These are phyloP conservation scores for Wickerhamomyces queroliae DNA, from an alignment of 805 yeast genomes.

Conservation along the genomic window DNA sequence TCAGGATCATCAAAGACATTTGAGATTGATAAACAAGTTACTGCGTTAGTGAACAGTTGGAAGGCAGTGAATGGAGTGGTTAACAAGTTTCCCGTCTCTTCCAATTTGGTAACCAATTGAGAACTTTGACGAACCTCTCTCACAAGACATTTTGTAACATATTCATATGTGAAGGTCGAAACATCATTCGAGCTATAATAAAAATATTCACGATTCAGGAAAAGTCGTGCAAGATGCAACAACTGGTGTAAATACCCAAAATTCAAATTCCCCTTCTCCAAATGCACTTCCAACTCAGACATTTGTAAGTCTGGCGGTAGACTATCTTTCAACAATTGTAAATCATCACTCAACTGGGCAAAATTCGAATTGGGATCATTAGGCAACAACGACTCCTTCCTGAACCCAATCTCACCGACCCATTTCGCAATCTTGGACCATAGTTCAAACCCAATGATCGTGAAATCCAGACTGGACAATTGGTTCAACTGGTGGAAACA, in stretches of 20 bases:
- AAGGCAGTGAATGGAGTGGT: slow-evolving; percentile 34
- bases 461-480: slow-evolving; percentile 24
- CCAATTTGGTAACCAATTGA: slow-evolving; percentile 18
- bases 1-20: slow-evolving; percentile 23
- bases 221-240: slow-evolving; percentile 27
- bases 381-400: slow-evolving; percentile 25
- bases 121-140: slow-evolving; percentile 21
- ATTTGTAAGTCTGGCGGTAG: slow-evolving; percentile 24
- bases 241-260: slow-evolving; percentile 32
- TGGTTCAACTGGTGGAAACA: slow-evolving; percentile 9
- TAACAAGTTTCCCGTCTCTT: slow-evolving; percentile 23
- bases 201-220: slow-evolving; percentile 31
- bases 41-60: slow-evolving; percentile 30
- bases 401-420: slow-evolving; percentile 31
- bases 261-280: slow-evolving; percentile 25
- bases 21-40: slow-evolving; percentile 27
- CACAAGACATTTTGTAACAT: slow-evolving; percentile 19
- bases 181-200: slow-evolving; percentile 27
- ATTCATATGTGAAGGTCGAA: slow-evolving; percentile 26
- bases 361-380: slow-evolving; percentile 25
- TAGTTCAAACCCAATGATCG: slow-evolving; percentile 28
- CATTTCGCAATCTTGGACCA: slow-evolving; percentile 34
- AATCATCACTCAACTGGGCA: slow-evolving; percentile 19
- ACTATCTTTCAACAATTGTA: slow-evolving; percentile 19
- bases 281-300: slow-evolving; percentile 25